Base-by-base conservation (phyloP, 169 alveolate genomes). In the Eimeria zaria region DNA sequence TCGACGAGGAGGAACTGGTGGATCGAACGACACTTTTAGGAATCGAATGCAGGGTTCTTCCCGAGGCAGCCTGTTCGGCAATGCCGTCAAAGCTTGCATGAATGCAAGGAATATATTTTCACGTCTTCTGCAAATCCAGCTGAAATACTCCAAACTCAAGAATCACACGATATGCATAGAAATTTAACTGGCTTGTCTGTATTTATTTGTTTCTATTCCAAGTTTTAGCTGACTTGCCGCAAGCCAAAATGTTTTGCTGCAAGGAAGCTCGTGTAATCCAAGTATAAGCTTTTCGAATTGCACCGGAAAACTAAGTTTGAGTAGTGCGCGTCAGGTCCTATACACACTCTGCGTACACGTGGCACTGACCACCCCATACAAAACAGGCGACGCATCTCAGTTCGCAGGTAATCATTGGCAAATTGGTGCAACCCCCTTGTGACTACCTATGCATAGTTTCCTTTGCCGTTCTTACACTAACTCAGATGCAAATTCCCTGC, bases 11-110 rank as follows among this genome's bases (percentile, higher is more conserved):
- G 53, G 33, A 73, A 24, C 83, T 73, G 55, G 67, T 30, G 30
- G 88, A 51, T 44, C 69, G 24, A 78, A 48, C 60, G 2, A 78
- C 88, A 20, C 88, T 78, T 2, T 41, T 78, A 11, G 88, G 88
- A 64, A 78, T 78, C 67, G 88, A 78, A 48, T 78, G 88, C 88
- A 44, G 88, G 44, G 41, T 78, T 46, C 88, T 24, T 78, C 88
- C 88, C 44, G 88, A 78, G 88, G 16, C 44, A 22, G 30, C 88
- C 46, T 27, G 46, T 14, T 78, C n/a, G 7, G 44, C 44, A 78
- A 9, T 27, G 36, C 4, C 16, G 44, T 11, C 7, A 46, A 7
- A 48, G 46, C n/a, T 51, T 18, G 27, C 64, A 36, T 46, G 67
- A 78, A 5, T 18, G 41, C 88, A 78, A 44, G 24, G 27, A 46